These are phyloP conservation scores for Plasmodium falciparum DNA, from an alignment of 169 alveolate species.

Conservation along the genomic window DNA sequence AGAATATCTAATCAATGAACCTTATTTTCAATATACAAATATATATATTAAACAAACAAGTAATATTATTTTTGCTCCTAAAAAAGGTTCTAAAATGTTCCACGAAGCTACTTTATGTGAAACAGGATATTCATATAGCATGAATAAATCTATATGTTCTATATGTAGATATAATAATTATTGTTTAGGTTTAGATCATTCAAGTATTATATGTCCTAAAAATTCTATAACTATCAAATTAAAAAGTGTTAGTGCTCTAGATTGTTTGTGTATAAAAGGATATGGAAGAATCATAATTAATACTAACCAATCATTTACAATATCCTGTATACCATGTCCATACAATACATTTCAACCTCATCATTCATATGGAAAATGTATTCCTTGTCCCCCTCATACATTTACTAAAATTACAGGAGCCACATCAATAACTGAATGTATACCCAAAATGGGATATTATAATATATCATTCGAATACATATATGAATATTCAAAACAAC, in stretches of 20 bases:
- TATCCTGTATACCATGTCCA: conserved; percentile 82
- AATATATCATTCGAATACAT: conserved; percentile 40
- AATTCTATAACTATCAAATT: conserved; percentile 37
- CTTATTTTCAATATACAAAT: conserved; percentile 22
- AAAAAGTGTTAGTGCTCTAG: conserved; percentile 66
- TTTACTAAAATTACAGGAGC: conserved; percentile 76
- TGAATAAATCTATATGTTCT: conserved; percentile 52
- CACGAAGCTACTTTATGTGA: conserved; percentile 41
- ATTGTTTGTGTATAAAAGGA: conserved; percentile 82
- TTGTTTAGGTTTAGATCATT: conserved; percentile 37
- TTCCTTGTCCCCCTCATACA: conserved; percentile 85
- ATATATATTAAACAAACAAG: conserved; percentile 20
- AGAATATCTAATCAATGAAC: conserved; percentile 48
- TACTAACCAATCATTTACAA: conserved; percentile 64
- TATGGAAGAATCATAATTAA: conserved; percentile 79
- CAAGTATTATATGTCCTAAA: conserved; percentile 29
- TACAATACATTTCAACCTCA: conserved; percentile 81
- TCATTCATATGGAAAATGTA: conserved; percentile 78
- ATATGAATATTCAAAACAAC: conserved; percentile 15
- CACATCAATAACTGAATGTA: conserved; percentile 78
- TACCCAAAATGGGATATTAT: conserved; percentile 82
- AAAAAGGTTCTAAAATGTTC: conserved; percentile 28
- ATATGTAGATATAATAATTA: conserved; percentile 36
- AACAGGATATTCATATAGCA: conserved; percentile 66
- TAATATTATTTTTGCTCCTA: conserved; percentile 36